These are phyloP conservation scores for Phellinidium pouzarii DNA, from an alignment of 1,284 basidiomycete genomes.

Conservation along the genomic window DNA sequence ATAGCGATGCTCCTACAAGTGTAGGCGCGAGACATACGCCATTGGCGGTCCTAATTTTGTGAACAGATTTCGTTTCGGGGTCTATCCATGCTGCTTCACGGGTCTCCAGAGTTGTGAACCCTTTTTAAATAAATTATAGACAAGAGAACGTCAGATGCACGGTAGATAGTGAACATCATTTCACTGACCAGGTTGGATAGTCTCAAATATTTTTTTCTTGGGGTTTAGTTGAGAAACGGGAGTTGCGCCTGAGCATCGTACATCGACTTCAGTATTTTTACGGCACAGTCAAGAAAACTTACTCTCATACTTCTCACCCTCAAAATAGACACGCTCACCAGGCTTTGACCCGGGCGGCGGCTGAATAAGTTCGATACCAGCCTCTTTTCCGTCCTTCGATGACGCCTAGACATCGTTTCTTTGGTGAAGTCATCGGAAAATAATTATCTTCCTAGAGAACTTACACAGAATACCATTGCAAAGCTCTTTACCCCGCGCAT, in stretches of 20 bases:
- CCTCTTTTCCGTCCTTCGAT: slow-evolving; percentile 82
- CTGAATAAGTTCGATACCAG: slow-evolving; percentile 84
- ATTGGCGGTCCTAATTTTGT: slow-evolving; percentile 80
- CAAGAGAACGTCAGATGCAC: slow-evolving; percentile 13
- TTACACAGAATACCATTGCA: slow-evolving; percentile 90
- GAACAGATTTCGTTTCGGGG: slow-evolving; percentile 71
- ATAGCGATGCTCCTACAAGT: slow-evolving; percentile 81
- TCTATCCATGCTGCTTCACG: slow-evolving; percentile 90
- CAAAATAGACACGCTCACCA: slow-evolving; percentile 91
- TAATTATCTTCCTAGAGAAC: slow-evolving; percentile 23
- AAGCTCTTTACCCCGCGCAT: slow-evolving; percentile 97
- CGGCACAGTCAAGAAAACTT: slow-evolving; percentile 25
- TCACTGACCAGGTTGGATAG: slow-evolving; percentile 73
- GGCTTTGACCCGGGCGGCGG: slow-evolving; percentile 84
- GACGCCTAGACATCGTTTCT: slow-evolving; percentile 57
- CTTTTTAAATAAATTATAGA: slow-evolving; percentile 35
- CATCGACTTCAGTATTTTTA: slow-evolving; percentile 2
- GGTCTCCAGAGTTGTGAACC: slow-evolving; percentile 82
- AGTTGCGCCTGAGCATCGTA: slow-evolving; percentile 45
- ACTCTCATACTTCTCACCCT: slow-evolving; percentile 81
- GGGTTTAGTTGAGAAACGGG: slow-evolving; percentile 85
- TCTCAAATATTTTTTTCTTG: slow-evolving; percentile 97
- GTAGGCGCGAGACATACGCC: slow-evolving; percentile 79
- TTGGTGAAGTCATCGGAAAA: neutral
- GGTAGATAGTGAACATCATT: slow-evolving; percentile 4